These are phyloP conservation scores for Chlamydomonas reinhardtii DNA, from an alignment of 163 green algal genomes.

Conservation along the genomic window DNA sequence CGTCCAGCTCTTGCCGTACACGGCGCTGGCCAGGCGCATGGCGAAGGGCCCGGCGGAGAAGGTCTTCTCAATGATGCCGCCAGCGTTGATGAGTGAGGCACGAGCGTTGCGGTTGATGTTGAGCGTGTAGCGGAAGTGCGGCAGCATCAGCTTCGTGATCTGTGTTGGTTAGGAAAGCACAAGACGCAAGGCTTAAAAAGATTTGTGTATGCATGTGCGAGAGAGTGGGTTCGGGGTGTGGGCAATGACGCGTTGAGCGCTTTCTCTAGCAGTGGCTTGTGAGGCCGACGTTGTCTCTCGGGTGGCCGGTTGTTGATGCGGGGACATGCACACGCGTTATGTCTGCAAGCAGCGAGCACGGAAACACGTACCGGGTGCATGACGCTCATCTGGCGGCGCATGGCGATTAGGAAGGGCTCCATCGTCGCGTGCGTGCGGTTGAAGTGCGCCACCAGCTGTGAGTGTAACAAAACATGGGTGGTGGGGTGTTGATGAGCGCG, in stretches of 20 bases:
- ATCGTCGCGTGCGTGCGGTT: constrained; percentile 62
- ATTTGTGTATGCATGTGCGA: no score
- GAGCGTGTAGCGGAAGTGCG: constrained; percentile 72
- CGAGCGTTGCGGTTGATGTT: constrained; percentile 68
- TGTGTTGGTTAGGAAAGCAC: no score
- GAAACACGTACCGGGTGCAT: constrained; percentile 67
- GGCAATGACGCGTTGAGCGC: no score
- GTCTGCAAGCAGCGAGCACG: no score
- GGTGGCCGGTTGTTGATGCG: no score
- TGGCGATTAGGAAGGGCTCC: constrained; percentile 72
- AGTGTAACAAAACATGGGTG: constrained; percentile 20
- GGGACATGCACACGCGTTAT: no score
- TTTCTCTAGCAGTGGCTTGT: no score
- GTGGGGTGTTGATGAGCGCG: no score
- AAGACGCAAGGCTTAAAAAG: no score
- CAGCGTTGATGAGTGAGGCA: constrained; percentile 60
- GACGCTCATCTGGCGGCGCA: constrained; percentile 55
- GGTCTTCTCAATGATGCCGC: constrained; percentile 62
- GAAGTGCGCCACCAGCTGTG: constrained; percentile 71
- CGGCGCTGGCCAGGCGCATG: constrained; percentile 49
- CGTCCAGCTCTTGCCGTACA: constrained; percentile 63
- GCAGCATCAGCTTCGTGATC: constrained; percentile 67
- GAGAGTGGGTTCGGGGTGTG: no score
- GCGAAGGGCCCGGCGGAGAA: constrained; percentile 60
- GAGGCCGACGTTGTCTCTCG: no score